Evolutionary conservation across 345 rosid genomes (phyloP), one percentile per base, ranked within the genome.

Genomic region (Eucalyptus victrix): DNA sequence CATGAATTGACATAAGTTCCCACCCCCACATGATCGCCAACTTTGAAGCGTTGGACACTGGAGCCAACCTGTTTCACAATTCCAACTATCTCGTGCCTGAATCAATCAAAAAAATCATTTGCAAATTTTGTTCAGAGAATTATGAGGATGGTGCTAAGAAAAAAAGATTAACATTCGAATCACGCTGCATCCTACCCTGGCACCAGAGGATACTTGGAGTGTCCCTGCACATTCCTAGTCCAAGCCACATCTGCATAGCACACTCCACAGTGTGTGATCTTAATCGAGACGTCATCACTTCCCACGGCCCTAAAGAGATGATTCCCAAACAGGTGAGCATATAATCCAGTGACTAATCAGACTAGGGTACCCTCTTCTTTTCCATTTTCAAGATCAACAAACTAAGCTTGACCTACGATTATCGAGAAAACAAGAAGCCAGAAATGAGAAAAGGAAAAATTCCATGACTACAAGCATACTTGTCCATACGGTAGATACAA

Each of bases 11-110:
- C 96, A 91, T 91, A 97, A 49, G 99, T 94, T 62, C 99, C 99
- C 69, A 97, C 98, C n/a, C 99, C 99, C 86, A 95, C 96, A 90
- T 91, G 97, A 90, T 97, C 99, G 13, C 99, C 99, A 56, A 92
- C 93, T 93, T 95, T 95, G 95, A 96, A 91, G 56, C 90, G 86
- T 23, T 34, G 51, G 86, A 95, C 99, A 93, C 91, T 94, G 24
- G 95, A 90, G 50, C 99, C 99, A 32, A 97, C 96, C 93, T 96
- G 95, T 87, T 88, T 93, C 81, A 97, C 99, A 89, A 94, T 89
- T 72, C 99, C 98, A 90, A 92, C 93, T 92, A 96, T 96, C 91
- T 97, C 99, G 90, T 97, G 99, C 83, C 99, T 97, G 92, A 28
- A 51, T 45, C 58, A 28, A 85, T 47, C 24, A 45, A 42, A 28